Evolutionary conservation across 257 asterid species (phyloP).

Genomic region (Gentiana dahurica): DNA sequence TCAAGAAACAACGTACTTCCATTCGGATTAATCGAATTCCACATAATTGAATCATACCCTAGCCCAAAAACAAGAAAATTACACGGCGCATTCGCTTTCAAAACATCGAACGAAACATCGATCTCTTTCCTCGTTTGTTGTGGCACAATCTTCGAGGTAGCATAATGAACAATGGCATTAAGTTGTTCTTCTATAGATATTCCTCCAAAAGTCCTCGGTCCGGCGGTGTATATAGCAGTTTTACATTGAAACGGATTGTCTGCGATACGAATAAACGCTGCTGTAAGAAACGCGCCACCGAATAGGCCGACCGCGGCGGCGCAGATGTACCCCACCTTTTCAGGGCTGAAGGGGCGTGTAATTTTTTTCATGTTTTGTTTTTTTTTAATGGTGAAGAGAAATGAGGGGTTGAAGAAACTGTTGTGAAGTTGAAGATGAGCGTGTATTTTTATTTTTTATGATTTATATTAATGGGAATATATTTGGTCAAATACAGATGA

Average conservation of each 20-base stretch:
- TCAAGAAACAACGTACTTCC: conserved; percentile 79
- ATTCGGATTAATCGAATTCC: conserved; percentile 60
- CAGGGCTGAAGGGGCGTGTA: conserved; percentile 20
- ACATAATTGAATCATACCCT: conserved; percentile 81
- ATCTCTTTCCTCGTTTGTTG: conserved; percentile 23
- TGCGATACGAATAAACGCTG: conserved; percentile 2
- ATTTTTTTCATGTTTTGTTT: conserved; percentile 23
- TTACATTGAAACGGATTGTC: conserved; percentile 15
- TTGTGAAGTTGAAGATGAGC: no score
- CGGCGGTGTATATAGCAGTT: neutral
- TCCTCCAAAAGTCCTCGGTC: neutral
- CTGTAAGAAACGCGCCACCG: conserved; percentile 27
- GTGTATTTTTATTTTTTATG: no score
- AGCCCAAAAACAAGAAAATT: conserved; percentile 78
- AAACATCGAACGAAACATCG: conserved; percentile 22
- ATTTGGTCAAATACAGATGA: no score
- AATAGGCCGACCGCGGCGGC: conserved; percentile 30
- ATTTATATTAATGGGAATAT: no score
- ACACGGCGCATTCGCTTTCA: conserved; percentile 30
- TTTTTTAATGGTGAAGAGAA: neutral
- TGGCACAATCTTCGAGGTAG: conserved; percentile 21
- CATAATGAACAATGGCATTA: conserved; percentile 23
- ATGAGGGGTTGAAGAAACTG: no score
- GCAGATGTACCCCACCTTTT: conserved; percentile 22
- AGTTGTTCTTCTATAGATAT: conserved; percentile 8